Base-by-base conservation (phyloP, 345 rosid genomes). In the Sisymbrium altissimum region DNA sequence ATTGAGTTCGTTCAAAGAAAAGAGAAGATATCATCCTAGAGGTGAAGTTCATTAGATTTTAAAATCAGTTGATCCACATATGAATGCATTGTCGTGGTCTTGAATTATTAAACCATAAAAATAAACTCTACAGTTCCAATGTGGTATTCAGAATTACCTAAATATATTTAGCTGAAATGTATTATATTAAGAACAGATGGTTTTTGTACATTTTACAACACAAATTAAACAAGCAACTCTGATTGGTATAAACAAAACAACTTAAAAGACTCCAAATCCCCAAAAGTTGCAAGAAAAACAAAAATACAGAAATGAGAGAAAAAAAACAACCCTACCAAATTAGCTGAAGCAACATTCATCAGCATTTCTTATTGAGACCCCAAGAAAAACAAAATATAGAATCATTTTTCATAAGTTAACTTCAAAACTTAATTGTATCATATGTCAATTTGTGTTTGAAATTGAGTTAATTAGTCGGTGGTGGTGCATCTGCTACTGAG, bases 401-500 rank as follows among this genome's bases (percentile, higher is more conserved):
- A 48, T 33, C 11, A 46, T 15, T 49, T n/a, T 15, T 10, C 7
- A 54, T 4, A 8, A 57, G 9, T 32, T 11, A 23, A 45, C 36
- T 59, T 46, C 9, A 13, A 15, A 33, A 8, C 2, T 5, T 23
- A 23, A 7, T 18, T 50, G 40, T 48, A 60, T 50, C 49, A 27
- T 21, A 23, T 33, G 33, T 10, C 29, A 49, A 23, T 64, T 30
- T 15, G 58, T 62, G 32, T 66, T 73, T 17, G 61, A 15, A 35
- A 30, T 19, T 43, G 64, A 61, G 58, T 68, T 66, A 67, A 10
- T 67, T 63, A 33, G 75, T 25, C 62, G 79, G 75, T 62, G 79
- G 79, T 76, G 79, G 70, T 76, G 79, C 75, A 76, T 62, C 74
- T 25, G 27, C 70, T 11, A 44, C 50, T 15, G 70, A 13, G 61